Percentiles rank a stretch among this genome's conserved stretches.
These are phyloP conservation scores for Secale cereale DNA, from an alignment of 176 grass and related monocot species.

Conservation along the genomic window DNA sequence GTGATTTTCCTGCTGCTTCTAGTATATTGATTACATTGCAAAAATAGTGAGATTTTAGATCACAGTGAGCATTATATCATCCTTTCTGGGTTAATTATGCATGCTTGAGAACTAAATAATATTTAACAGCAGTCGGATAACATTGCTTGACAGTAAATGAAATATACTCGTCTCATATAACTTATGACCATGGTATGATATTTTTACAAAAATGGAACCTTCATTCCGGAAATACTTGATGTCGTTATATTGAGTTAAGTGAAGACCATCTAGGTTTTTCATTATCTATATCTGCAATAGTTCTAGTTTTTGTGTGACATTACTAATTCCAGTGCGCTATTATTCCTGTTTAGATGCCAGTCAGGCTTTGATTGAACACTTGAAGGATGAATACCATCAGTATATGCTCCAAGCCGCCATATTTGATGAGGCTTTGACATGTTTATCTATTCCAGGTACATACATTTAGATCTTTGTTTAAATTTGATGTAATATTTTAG, in stretches of 20 bases:
- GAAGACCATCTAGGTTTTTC: neutral
- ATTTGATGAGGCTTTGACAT: constrained; percentile 58
- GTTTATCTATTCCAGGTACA: constrained; percentile 56
- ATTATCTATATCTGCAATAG: neutral
- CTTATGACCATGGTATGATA: neutral
- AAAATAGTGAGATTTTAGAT: neutral
- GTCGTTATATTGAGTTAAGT: neutral
- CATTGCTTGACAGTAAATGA: neutral
- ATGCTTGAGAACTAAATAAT: neutral
- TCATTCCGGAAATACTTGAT: neutral
- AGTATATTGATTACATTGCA: neutral
- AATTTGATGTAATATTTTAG: neutral
- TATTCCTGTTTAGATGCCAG: constrained; percentile 47
- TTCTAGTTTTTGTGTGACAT: neutral
- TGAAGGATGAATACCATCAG: constrained; percentile 67
- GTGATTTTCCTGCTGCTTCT: neutral
- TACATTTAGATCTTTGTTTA: constrained; percentile 4
- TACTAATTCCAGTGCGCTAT: neutral
- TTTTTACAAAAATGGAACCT: neutral
- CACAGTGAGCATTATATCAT: neutral
- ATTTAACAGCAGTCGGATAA: neutral
- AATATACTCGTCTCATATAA: neutral
- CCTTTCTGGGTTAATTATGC: neutral
- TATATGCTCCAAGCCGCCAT: constrained; percentile 82
- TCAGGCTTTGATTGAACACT: constrained; percentile 56